Evolutionary conservation across 768 basidiomycete genomes (phyloP), one percentile per base, ranked within the genome.

Genomic region (Sporobolomyces roseus): DNA sequence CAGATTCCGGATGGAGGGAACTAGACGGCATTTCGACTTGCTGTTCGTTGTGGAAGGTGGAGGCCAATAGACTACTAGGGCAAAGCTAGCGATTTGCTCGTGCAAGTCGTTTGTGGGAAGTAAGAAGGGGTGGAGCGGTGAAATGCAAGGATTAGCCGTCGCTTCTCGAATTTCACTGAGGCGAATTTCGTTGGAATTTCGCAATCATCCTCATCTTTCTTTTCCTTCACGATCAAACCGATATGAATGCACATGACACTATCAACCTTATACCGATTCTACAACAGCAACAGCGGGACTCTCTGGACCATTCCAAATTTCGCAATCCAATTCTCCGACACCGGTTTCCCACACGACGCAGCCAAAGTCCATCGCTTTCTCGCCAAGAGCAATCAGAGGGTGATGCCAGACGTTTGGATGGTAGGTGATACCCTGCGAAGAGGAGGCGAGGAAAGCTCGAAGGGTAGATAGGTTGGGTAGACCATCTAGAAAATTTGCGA

Each of bases 331-430:
- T 65, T 76, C 76, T 56, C 78, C 75, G 65, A 89, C 84, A 9
- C 91, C 92, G 61, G 94, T 86, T 78, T 98, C 93, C 29, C 92
- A 90, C 79, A 97, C 94, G 13, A 98, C 85, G 75, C 94, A 98
- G 13, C 90, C 78, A 63, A 81, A 78, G 62, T 81, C 80, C 35
- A 78, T 73, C 33, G 46, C 27, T 7, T 55, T 46, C 43, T 29
- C 51, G 33, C 63, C 59, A 29, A 93, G 77, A 4, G 88, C 87
- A 29, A 91, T 86, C 85, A 94, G 90, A 2, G 94, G 93, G 81
- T 96, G 93, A 79, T 97, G 93, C 93, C 96, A 97, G 49, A 91
- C 81, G 4, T 85, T 90, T 3, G 83, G 84, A 70, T 87, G 81
- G 78, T 97, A 99, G 30, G 88, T 83, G 55, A 98, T 84, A 0